A percentile compares a stretch with the other conserved stretches of the same genome.
phyloP scores from a whole-genome alignment of 202 grass and related monocot species.

The Musa balbisiana region DNA sequence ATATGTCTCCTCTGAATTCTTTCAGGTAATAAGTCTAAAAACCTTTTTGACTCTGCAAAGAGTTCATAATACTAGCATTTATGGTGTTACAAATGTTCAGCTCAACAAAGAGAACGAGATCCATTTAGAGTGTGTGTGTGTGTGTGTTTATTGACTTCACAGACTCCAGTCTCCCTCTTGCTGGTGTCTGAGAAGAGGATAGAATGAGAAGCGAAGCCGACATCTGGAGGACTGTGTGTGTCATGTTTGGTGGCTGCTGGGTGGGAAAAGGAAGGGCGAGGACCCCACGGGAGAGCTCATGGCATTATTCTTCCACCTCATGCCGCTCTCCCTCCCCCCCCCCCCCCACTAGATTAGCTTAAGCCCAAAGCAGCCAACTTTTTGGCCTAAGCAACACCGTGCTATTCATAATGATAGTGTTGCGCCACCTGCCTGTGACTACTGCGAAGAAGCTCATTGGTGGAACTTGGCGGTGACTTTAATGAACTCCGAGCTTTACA shows the following conservation, averaged over 20 bases:
- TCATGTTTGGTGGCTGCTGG: conserved; percentile 23
- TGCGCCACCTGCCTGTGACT: not conserved
- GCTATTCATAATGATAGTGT: not conserved
- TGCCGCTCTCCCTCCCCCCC: not conserved
- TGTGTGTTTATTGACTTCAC: not conserved
- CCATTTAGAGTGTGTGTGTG: not conserved
- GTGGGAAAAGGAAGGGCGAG: not conserved
- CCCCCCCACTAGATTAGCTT: not conserved
- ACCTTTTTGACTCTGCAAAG: too few relatives aligned
- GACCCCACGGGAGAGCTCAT: conserved; percentile 3
- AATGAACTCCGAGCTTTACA: not conserved
- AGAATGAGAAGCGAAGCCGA: not conserved
- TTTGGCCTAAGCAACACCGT: too few relatives aligned
- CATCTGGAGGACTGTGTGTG: conserved; percentile 4
- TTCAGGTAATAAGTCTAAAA: too few relatives aligned
- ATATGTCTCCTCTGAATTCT: too few relatives aligned
- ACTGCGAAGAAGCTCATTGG: not conserved
- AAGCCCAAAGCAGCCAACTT: not conserved
- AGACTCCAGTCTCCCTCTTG: not conserved
- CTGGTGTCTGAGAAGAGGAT: too few relatives aligned
- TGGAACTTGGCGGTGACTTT: conserved; percentile 2
- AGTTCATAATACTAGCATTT: too few relatives aligned
- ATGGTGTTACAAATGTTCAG: too few relatives aligned
- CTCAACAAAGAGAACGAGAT: too few relatives aligned
- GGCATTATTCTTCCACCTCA: conserved; percentile 13